Conservation (phyloP, 176 grass and related monocot species). For the Raddia distichophylla region DNA sequence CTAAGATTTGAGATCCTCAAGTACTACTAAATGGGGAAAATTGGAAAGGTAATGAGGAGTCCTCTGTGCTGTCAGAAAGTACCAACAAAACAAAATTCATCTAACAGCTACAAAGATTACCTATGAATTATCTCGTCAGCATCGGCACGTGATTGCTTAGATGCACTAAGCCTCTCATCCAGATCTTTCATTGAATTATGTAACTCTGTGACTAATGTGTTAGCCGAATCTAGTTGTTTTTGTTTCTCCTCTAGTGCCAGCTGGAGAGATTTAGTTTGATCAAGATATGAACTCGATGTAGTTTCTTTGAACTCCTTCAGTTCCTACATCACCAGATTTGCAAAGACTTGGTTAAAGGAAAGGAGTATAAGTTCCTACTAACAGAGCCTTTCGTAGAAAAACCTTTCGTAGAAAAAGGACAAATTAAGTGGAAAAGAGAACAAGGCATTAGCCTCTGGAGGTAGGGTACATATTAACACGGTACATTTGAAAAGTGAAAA, state of each 20-base stretch:
- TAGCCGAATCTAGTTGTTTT: conserved; percentile 67
- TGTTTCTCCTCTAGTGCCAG: conserved; percentile 66
- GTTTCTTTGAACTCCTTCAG: conserved; percentile 77
- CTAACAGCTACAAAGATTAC: conserved; percentile 42
- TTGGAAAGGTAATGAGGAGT: not conserved
- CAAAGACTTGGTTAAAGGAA: conserved; percentile 12
- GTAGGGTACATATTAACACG: not conserved
- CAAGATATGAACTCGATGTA: conserved; percentile 59
- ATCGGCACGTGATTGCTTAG: conserved; percentile 81
- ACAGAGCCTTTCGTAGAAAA: conserved; percentile 16
- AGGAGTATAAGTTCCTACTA: conserved; percentile 11
- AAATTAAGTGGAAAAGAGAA: not conserved
- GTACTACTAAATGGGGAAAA: conserved; percentile 11
- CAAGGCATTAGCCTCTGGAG: not conserved
- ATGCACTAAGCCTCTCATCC: conserved; percentile 80
- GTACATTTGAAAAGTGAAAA: not conserved
- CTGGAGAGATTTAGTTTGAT: conserved; percentile 78
- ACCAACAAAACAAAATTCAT: not conserved
- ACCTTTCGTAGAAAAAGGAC: conserved; percentile 6
- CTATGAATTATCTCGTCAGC: conserved; percentile 91
- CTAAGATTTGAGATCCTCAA: conserved; percentile 21
- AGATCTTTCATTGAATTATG: conserved; percentile 77
- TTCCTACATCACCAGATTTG: conserved; percentile 73
- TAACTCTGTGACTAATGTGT: conserved; percentile 60
- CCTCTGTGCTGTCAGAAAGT: conserved; percentile 1